These are phyloP conservation scores for Pseudoturritis turrita DNA, from an alignment of 345 rosid genomes.

Conservation along the genomic window DNA sequence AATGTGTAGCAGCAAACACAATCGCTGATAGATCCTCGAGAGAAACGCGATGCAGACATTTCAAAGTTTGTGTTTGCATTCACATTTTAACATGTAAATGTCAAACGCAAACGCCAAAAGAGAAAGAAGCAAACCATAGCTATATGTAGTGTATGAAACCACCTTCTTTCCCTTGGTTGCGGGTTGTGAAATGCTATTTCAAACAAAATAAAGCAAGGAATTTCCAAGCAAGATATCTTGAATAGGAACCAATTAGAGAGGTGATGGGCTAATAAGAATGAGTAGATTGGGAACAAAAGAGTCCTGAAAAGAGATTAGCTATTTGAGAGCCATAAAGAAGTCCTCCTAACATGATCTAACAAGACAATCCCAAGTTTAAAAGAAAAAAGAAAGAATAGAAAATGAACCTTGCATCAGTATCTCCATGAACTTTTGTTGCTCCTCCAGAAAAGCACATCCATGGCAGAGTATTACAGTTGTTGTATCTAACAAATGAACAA, in stretches of 20 bases:
- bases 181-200: neutral
- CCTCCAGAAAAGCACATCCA: neutral
- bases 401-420: constrained; percentile 10
- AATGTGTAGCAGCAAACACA: neutral
- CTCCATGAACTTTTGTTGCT: neutral
- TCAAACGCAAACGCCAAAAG: neutral
- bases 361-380: neutral
- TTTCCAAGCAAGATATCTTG: neutral
- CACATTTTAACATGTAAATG: neutral
- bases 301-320: neutral
- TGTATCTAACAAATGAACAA: constrained; percentile 9
- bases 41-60: neutral
- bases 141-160: neutral
- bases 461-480: neutral
- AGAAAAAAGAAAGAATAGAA: neutral
- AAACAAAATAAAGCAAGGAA: neutral
- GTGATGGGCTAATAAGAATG: neutral
- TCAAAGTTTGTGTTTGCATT: neutral
- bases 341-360: neutral
- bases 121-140: neutral
- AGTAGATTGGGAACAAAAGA: neutral
- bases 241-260: neutral
- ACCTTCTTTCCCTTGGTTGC: neutral
- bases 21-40: neutral
- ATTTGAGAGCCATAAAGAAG: neutral